Base-by-base conservation (phyloP, 2,329 filamentous ascomycete genomes). In the Elsinoe perseae region DNA sequence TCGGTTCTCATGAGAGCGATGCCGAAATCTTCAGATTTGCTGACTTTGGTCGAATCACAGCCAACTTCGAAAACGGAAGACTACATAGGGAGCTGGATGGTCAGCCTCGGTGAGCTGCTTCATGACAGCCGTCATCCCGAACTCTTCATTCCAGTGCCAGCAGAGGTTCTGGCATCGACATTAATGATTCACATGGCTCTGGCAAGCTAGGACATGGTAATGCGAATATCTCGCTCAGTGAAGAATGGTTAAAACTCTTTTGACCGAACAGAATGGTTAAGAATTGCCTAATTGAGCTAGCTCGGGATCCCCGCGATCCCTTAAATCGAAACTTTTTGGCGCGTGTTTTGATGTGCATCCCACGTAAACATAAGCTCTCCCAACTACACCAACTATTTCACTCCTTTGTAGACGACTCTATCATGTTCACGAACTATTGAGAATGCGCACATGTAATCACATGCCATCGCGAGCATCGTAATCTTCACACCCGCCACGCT, bases 261-360 rank as follows among this genome's bases (percentile, higher is more conserved):
- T n/a, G n/a, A 44, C 5, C 2, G n/a, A 14, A n/a, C 4, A 18
- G 14, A 9, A 2, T 44, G 23, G 40, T 44, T 23, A 44, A 44
- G 9, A 44, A 25, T 44, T 44, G 16, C 40, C 40, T 27, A 9
- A 23, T 44, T 44, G 40, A 44, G 40, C 40, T 44, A 44, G 40
- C 40, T 27, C 23, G 18, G 23, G 23, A 44, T 44, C 40, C 40
- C 40, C 40, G 40, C 40, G 20, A n/a, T 44, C 40, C 40, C 40
- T 44, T 44, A 21, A 44, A 36, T 44, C 23, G 40, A 44, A 44
- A 44, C 40, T 44, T 44, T 36, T 44, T 14, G 48, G 48, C 20
- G 25, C 48, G 48, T 32, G 48, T 52, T 52, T 32, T 34, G 28
- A 25, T 38, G 25, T n/a, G 16, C 32, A 32, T n/a, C 20, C 16